Base-by-base conservation (phyloP, 2,329 filamentous ascomycete genomes). In the Grosmannia penicillata region DNA sequence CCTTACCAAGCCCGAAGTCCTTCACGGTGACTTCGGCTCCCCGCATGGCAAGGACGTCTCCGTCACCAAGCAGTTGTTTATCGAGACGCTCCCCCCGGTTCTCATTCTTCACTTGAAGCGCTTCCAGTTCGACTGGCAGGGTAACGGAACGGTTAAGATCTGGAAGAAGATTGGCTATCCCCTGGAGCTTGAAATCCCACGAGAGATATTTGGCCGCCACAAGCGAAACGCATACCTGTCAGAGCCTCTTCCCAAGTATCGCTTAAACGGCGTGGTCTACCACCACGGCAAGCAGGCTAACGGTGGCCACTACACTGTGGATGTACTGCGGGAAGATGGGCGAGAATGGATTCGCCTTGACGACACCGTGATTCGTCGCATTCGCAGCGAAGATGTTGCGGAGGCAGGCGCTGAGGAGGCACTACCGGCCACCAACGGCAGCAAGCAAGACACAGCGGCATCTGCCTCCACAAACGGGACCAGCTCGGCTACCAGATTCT, bases 141-240 rank as follows among this genome's bases (percentile, higher is more conserved):
- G 79, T 7, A 65, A 65, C 32, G 86, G 86, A 19, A 93, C 86
- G 1, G 81, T 94, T 52, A 98, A 98, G 66, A 93, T 96, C 46
- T 95, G 89, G 84, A 98, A 96, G 65, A 93, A 89, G 63, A 70
- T 98, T 42, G 89, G 86, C 17, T 98, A 98, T 53, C 91, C 91
- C 0, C 65, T 98, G 22, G 87, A 96, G 52, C 68, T 98, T 36
- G 89, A 96, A 55, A 85, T 98, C 45, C 91, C 91, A 1, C 81
- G 79, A 41, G 89, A 96, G 53, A 81, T 85, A 9, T 81, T 98
- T 51, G 80, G 86, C 10, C 75, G 79, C 23, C 73, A 80, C 51
- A 81, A 78, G 55, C 75, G 81, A 38, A 76, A 75, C 47, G 68
- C 69, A 32, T 64, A 82, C 45, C 65, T 70, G 21, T 65, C 73